phyloP scores from a whole-genome alignment of 371 early-diverging fungal genomes.

The Mortierella sp. region DNA sequence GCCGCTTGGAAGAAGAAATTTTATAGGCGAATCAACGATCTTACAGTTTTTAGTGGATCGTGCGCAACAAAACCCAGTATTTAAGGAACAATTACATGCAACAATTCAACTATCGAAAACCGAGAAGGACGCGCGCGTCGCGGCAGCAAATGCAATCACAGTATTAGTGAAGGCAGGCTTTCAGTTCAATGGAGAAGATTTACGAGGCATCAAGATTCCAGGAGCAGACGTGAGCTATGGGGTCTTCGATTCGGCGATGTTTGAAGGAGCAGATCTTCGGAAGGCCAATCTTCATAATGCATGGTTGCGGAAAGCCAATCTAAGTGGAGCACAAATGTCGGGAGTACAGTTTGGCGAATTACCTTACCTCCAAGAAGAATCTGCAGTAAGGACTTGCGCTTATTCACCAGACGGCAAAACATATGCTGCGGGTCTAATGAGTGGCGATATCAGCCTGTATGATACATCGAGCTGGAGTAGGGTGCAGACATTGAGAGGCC shows the following conservation, averaged over 20 bases:
- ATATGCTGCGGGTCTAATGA: neutral
- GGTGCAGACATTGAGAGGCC: neutral
- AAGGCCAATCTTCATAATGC: neutral
- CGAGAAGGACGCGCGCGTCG: neutral
- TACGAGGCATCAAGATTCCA: constrained; percentile 1
- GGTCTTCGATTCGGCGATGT: neutral
- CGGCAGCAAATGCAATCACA: no score
- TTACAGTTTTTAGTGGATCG: constrained; percentile 6
- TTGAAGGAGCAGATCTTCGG: neutral
- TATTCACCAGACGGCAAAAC: constrained; percentile 7
- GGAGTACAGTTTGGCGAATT: neutral
- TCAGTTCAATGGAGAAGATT: neutral
- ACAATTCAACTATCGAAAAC: constrained; percentile 13
- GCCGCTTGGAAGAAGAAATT: neutral
- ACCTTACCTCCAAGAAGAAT: neutral
- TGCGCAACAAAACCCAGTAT: neutral
- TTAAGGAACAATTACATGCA: constrained; percentile 5
- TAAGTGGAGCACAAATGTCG: neutral
- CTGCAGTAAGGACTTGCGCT: neutral
- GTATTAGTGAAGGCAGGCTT: neutral
- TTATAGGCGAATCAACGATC: neutral
- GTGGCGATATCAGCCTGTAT: neutral
- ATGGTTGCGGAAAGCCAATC: neutral
- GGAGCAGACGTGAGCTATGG: constrained; percentile 2
- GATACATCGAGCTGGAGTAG: neutral